A percentile compares a stretch with the other conserved stretches of the same genome.
These are phyloP conservation scores for Chenopodium suecicum DNA, from an alignment of 148 eudicot species.

Conservation along the genomic window DNA sequence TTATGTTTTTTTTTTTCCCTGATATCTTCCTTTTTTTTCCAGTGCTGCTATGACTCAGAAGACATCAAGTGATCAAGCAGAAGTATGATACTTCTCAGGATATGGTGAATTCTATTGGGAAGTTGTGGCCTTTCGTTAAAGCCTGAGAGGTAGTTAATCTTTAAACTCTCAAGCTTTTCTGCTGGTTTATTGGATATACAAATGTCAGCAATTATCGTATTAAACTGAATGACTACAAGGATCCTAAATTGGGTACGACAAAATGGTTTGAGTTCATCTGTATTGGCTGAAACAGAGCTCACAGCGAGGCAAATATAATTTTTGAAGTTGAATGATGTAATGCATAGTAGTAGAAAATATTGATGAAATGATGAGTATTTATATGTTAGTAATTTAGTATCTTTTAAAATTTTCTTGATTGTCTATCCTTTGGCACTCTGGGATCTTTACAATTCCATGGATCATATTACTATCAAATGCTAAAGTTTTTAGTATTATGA, in stretches of 20 bases:
- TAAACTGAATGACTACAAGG: neutral
- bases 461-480: no score
- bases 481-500: no score
- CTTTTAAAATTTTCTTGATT: neutral
- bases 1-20: neutral
- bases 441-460: no score
- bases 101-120: neutral
- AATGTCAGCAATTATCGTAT: neutral
- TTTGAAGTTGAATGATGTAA: neutral
- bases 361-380: neutral
- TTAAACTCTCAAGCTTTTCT: neutral
- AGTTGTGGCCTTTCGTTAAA: neutral
- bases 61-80: neutral
- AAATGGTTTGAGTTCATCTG: neutral
- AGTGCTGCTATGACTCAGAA: constrained; percentile 10
- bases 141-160: neutral
- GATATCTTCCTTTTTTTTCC: neutral
- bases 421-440: no score
- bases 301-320: constrained; percentile 3
- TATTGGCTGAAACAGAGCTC: neutral
- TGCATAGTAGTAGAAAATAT: neutral
- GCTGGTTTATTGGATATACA: constrained; percentile 3
- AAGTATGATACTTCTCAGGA: neutral
- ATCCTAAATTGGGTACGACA: neutral
- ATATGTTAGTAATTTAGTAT: neutral